Evolutionary conservation across 2,329 filamentous ascomycete genomes (phyloP), one percentile per base, ranked within the genome.

Genomic region (Epichloe sibirici): DNA sequence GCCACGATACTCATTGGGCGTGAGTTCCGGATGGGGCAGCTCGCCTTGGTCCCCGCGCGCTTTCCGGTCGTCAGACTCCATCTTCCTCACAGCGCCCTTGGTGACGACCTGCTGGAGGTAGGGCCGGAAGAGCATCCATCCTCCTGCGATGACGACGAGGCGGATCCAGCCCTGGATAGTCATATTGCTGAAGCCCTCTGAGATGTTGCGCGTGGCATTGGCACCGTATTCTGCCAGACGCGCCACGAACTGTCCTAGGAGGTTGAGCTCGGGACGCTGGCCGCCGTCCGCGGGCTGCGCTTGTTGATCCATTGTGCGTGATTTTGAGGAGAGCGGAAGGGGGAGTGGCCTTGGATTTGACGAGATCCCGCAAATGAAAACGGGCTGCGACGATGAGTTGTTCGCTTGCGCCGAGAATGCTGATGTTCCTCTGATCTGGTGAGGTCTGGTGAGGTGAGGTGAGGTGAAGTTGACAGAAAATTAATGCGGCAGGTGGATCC

Each of bases 41-140:
- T 39, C 45, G 38, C 23, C 46, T 13, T 48, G 45, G n/a, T 55
- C 49, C 38, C 38, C 51, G 28, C 54, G 54, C 11, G 77, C 63
- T 25, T 70, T 70, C 50, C 64, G 69, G 8, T 74, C 73, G 56
- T 79, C 75, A 61, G 82, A 74, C 60, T 83, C 81, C 63, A 86
- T 74, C 63, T 83, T 74, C 61, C 76, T 76, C 65, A 82, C 78
- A 63, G 87, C 81, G 57, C 76, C 69, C 61, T 78, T 80, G 55
- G 76, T 79, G 59, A 81, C 82, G 39, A 81, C 68, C 63, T 84
- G 85, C 62, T 90, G 75, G 49, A 90, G 67, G 65, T 88, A 89
- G 0, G 87, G 87, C 1, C 88, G 82, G 25, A 89, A 62, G 50
- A 93, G 76, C 57, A 83, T 64, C 71, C 91, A 94, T 52, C 79